Evolutionary conservation across 768 basidiomycete genomes (phyloP), one percentile per base, ranked within the genome.

Genomic region (Suillus weaverae): DNA sequence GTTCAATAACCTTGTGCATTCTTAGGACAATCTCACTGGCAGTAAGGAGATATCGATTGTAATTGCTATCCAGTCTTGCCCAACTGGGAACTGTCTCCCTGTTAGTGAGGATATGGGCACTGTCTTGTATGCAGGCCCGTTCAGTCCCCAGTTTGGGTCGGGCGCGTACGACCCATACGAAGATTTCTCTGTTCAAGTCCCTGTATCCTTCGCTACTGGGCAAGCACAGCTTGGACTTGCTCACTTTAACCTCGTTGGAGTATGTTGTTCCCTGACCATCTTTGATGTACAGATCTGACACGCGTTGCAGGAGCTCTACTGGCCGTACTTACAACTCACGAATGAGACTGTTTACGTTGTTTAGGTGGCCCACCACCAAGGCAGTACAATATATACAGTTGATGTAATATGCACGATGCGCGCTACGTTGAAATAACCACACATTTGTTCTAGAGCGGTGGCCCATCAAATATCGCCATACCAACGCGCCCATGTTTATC

Each of bases 111-210:
- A 70, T 3, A 60, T 83, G 54, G 81, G 82, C 18, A 70, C 67
- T 2, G 72, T 83, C 14, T 73, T 84, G 36, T 82, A 80, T 68
- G 75, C 75, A 51, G 83, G 82, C 22, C 70, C 70, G 18, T 83
- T 74, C 67, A 72, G 76, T 35, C 81, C 82, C 0, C 67, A 78
- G 63, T 68, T 73, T n/a, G 48, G 71, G 14, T 57, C 59, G 14
- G 72, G 66, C 11, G 69, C 70, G 1, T 46, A 22, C 48, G 76
- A 75, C 62, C 77, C 78, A 26, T 74, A 79, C 69, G 75, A 83
- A 65, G 79, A 80, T 62, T 81, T 80, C 66, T 75, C 78, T 38
- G 71, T 82, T 20, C 68, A 65, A n/a, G 70, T 82, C 30, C 81
- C 82, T 3, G 26, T 71, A 9, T 56, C 30, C 1, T 62, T 72